phyloP scores from a whole-genome alignment of 2,329 filamentous ascomycete genomes.

The Aureobasidium namibiae region DNA sequence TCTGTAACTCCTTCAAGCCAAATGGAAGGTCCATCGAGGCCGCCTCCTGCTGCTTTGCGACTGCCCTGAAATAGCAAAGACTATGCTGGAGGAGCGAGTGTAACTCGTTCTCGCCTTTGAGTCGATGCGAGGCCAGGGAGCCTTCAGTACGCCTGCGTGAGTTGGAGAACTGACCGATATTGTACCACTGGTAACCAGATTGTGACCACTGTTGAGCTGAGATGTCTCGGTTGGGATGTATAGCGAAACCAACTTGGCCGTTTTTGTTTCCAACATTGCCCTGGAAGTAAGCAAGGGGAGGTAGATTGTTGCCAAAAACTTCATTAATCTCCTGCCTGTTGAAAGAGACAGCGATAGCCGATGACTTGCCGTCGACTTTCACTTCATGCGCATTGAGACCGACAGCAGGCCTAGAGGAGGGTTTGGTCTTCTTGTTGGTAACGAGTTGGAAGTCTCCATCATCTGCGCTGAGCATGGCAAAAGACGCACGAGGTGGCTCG shows the following conservation, averaged over 20 bases:
- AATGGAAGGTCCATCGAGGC: conserved; percentile 22
- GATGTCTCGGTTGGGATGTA: conserved; percentile 40
- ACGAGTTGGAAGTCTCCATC: conserved; percentile 24
- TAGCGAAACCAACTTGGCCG: conserved; percentile 38
- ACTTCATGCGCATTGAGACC: conserved; percentile 21
- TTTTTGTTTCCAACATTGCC: conserved; percentile 26
- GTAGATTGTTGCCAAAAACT: conserved; percentile 35
- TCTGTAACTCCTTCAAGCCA: conserved; percentile 24
- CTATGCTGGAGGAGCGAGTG: conserved; percentile 29
- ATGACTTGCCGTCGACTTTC: conserved; percentile 22
- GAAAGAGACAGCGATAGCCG: conserved; percentile 23
- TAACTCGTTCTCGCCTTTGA: conserved; percentile 28
- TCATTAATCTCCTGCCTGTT: conserved; percentile 27
- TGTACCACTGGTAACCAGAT: conserved; percentile 34
- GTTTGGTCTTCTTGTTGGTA: conserved; percentile 19
- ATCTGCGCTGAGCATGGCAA: not conserved
- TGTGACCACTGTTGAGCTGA: conserved; percentile 40
- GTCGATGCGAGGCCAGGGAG: conserved; percentile 32
- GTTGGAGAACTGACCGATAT: conserved; percentile 37
- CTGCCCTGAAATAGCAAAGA: conserved; percentile 34
- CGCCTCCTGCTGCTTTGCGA: conserved; percentile 33
- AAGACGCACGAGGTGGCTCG: not conserved
- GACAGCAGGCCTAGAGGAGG: conserved; percentile 10
- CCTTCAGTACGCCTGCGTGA: conserved; percentile 36
- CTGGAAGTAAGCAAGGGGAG: conserved; percentile 33